These are phyloP conservation scores for Syzygium syzygioides DNA, from an alignment of 441 rosid species.

Conservation along the genomic window DNA sequence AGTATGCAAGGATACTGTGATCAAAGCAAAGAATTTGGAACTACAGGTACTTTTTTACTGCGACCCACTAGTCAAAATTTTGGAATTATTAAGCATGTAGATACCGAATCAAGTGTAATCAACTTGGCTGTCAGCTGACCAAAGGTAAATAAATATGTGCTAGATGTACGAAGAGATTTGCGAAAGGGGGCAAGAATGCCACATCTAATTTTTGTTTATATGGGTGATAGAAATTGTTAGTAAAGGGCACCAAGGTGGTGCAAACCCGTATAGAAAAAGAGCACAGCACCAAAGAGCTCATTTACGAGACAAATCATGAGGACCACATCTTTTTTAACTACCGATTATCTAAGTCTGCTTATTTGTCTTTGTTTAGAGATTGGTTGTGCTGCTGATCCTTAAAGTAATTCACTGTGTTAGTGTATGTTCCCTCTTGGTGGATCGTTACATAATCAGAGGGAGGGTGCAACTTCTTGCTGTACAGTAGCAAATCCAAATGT, in stretches of 20 bases:
- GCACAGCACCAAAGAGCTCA: neutral
- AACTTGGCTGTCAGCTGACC: neutral
- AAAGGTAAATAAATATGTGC: neutral
- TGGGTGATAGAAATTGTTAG: neutral
- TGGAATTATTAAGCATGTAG: neutral
- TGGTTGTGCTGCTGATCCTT: neutral
- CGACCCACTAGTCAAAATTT: neutral
- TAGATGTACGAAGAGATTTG: neutral
- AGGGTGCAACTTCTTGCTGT: neutral
- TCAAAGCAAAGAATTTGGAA: slow-evolving; percentile 34
- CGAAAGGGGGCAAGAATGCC: neutral
- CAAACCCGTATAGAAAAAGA: neutral
- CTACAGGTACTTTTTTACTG: slow-evolving; percentile 19
- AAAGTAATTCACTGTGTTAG: neutral
- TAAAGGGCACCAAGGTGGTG: neutral
- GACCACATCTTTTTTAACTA: neutral
- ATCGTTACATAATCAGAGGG: neutral
- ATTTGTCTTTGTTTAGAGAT: neutral
- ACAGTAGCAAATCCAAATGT: neutral
- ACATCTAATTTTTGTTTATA: neutral
- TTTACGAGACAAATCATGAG: neutral
- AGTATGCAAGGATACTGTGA: slow-evolving; percentile 48
- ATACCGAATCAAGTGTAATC: neutral
- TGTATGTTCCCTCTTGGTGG: neutral
- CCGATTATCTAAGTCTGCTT: neutral